Percentiles rank a stretch among this genome's conserved stretches.
Conservation (phyloP, 129 eudicot species). For the Scalesia atractyloides region DNA sequence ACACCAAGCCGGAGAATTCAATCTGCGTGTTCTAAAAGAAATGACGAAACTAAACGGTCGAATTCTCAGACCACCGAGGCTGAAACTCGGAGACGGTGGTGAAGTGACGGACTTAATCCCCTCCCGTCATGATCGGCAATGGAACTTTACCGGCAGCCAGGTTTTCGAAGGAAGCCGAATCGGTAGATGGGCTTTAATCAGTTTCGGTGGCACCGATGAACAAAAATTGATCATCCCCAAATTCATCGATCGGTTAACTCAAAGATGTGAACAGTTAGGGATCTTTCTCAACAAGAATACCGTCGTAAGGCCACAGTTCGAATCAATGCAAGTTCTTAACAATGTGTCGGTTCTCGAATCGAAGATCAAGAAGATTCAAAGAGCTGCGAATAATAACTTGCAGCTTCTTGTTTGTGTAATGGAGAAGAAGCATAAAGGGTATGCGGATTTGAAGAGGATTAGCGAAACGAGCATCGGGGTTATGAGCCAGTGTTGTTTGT, state of each 20-base stretch:
- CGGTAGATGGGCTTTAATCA: constrained; percentile 79
- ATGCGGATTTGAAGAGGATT: constrained; percentile 86
- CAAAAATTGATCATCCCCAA: constrained; percentile 63
- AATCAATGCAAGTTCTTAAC: constrained; percentile 80
- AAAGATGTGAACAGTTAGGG: constrained; percentile 82
- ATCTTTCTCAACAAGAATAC: constrained; percentile 75
- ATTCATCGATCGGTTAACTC: constrained; percentile 64
- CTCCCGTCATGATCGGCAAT: constrained; percentile 78
- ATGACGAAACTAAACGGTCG: constrained; percentile 85
- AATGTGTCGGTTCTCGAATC: constrained; percentile 62
- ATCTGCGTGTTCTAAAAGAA: constrained; percentile 61
- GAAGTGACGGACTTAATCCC: constrained; percentile 67
- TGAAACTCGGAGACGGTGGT: constrained; percentile 87
- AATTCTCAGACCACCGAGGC: constrained; percentile 87
- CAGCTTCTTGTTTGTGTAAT: constrained; percentile 86
- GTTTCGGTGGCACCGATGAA: constrained; percentile 79
- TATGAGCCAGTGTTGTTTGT: constrained; percentile 91
- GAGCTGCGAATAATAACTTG: constrained; percentile 57
- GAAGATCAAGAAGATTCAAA: constrained; percentile 64
- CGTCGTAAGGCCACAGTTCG: constrained; percentile 58
- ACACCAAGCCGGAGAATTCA: constrained; percentile 63
- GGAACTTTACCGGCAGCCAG: constrained; percentile 92
- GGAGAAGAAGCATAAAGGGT: constrained; percentile 97
- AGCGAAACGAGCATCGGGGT: constrained; percentile 85
- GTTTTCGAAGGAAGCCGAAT: constrained; percentile 87